These are phyloP conservation scores for Speleostelium caveatum DNA, from an alignment of 78 protist species.

Conservation along the genomic window DNA sequence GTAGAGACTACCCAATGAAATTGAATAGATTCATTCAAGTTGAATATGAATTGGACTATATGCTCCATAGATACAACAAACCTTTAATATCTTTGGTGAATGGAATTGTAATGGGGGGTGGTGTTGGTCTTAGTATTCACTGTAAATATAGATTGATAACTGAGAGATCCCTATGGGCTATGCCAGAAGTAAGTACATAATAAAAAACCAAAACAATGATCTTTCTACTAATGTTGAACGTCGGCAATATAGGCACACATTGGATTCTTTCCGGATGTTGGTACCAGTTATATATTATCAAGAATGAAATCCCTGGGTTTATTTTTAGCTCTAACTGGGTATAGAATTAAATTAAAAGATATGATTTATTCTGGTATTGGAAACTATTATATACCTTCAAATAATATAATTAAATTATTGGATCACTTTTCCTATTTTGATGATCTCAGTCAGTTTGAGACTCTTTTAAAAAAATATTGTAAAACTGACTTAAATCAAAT, in stretches of 20 bases:
- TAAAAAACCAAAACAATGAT: not conserved
- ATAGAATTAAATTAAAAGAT: not conserved
- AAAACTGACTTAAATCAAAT: not conserved
- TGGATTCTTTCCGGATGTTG: conserved; percentile 21
- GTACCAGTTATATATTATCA: not conserved
- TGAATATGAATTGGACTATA: conserved; percentile 43
- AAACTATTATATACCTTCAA: not conserved
- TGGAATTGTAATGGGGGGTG: conserved; percentile 81
- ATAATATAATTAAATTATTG: not conserved
- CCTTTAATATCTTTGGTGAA: conserved; percentile 52
- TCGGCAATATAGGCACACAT: conserved; percentile 7
- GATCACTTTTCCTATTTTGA: not conserved
- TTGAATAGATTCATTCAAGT: not conserved
- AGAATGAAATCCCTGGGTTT: conserved; percentile 8
- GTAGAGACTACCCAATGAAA: not conserved
- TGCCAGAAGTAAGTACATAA: conserved; percentile 56
- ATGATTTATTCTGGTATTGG: not conserved
- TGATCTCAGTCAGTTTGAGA: not conserved
- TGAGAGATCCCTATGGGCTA: conserved; percentile 57
- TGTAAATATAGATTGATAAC: conserved; percentile 19
- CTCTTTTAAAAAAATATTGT: not conserved
- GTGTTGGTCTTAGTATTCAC: conserved; percentile 61
- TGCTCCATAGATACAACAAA: conserved; percentile 45
- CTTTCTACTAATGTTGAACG: not conserved
- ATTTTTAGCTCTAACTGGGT: not conserved